A percentile compares a stretch with the other conserved stretches of the same genome.
Conservation (phyloP, 139 green algal genomes). For the Eudorina sp. region DNA sequence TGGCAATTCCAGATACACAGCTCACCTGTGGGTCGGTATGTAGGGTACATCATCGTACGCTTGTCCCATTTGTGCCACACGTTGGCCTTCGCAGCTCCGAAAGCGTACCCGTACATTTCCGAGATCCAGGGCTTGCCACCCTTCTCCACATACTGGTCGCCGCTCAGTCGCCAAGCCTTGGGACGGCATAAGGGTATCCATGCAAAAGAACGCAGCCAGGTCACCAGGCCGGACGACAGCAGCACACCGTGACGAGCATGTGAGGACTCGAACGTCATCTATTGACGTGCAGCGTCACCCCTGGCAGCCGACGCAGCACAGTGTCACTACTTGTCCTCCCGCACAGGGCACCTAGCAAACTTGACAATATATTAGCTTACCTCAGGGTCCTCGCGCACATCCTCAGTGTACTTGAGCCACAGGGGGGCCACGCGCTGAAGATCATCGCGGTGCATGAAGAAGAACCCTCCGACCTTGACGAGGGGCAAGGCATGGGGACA, state of each 20-base stretch:
- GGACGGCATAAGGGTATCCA: too few relatives aligned
- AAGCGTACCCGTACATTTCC: slow-evolving; percentile 92
- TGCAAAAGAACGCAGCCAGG: too few relatives aligned
- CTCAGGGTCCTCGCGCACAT: slow-evolving; percentile 74
- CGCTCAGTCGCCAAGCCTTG: slow-evolving; percentile 75
- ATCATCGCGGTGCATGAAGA: slow-evolving; percentile 83
- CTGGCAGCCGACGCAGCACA: too few relatives aligned
- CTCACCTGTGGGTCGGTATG: slow-evolving; percentile 51
- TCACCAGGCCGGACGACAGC: too few relatives aligned
- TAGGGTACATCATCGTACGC: slow-evolving; percentile 59
- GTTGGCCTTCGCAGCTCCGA: slow-evolving; percentile 74
- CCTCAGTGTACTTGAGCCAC: slow-evolving; percentile 85
- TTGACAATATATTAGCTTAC: too few relatives aligned
- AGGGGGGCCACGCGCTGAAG: slow-evolving; percentile 74
- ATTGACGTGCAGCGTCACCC: too few relatives aligned
- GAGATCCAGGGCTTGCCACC: slow-evolving; percentile 84
- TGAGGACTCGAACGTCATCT: too few relatives aligned
- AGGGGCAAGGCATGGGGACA: neutral
- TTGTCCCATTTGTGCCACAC: slow-evolving; percentile 84
- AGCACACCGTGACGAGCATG: too few relatives aligned
- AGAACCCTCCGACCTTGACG: slow-evolving; percentile 83
- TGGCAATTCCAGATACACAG: too few relatives aligned
- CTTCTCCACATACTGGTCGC: slow-evolving; percentile 76
- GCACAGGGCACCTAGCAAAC: too few relatives aligned
- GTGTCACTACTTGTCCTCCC: too few relatives aligned